Evolutionary conservation across 495 filamentous ascomycete genomes (phyloP).

Genomic region (Stereocaulon alpinum): DNA sequence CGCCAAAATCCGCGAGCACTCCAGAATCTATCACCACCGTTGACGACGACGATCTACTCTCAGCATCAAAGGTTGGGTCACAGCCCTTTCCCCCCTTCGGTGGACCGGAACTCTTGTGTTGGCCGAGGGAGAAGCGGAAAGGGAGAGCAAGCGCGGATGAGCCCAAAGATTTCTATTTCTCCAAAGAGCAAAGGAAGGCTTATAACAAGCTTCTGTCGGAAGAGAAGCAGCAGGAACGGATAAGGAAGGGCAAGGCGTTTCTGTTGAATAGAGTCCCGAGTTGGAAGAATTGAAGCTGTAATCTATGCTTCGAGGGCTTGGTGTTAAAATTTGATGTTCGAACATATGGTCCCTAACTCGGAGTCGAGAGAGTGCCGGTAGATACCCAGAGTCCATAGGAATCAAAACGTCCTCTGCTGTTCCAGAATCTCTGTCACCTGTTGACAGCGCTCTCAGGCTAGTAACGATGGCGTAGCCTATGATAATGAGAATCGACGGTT

Average conservation of each 20-base stretch:
- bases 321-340: background rate
- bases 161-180: background rate
- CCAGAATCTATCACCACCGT: background rate
- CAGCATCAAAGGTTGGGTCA: background rate
- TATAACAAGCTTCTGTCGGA: background rate
- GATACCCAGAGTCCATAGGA: background rate
- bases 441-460: too few species aligned
- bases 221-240: background rate
- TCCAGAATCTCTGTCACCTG: too few species aligned
- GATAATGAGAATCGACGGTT: too few species aligned
- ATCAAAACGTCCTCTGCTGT: too few species aligned
- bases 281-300: background rate
- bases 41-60: background rate
- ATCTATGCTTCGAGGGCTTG: background rate
- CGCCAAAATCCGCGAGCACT: background rate
- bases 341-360: background rate
- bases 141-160: background rate
- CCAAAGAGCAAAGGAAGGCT: background rate
- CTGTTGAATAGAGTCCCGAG: background rate
- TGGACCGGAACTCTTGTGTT: background rate
- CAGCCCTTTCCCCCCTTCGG: background rate
- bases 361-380: background rate
- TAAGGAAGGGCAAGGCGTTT: background rate
- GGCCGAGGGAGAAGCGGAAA: constrained; percentile 1
- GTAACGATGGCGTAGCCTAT: too few species aligned